Percentiles rank a stretch among this genome's conserved stretches.
These are phyloP conservation scores for Trametes pubescens DNA, from an alignment of 1,284 basidiomycete species.

Conservation along the genomic window DNA sequence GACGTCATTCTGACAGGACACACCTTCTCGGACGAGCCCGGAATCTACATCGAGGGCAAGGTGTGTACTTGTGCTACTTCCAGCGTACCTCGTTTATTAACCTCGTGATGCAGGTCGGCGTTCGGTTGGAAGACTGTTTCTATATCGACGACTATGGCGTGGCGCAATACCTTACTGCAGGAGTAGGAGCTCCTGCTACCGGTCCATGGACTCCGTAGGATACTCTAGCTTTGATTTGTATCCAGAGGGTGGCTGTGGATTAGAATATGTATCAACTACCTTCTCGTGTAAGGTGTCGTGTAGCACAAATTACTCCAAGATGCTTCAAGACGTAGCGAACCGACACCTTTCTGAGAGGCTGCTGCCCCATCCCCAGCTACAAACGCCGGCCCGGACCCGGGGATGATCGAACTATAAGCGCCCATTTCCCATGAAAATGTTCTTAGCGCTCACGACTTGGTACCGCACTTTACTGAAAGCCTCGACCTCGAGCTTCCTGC, in stretches of 20 bases:
- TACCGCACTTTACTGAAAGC: slow-evolving; percentile 14
- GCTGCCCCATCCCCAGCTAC: no score
- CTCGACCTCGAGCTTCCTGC: background rate
- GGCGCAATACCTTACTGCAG: slow-evolving; percentile 65
- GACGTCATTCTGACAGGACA: slow-evolving; percentile 69
- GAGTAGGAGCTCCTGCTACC: slow-evolving; percentile 64
- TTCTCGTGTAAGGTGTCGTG: no score
- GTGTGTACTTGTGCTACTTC: slow-evolving; percentile 47
- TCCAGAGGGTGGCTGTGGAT: no score
- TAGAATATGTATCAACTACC: background rate
- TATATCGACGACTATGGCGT: slow-evolving; percentile 65
- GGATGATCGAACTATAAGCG: background rate
- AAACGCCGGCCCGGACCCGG: background rate
- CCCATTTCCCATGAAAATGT: slow-evolving; percentile 11
- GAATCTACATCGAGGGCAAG: slow-evolving; percentile 81
- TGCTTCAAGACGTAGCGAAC: no score
- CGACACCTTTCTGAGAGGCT: no score
- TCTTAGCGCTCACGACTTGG: slow-evolving; percentile 8
- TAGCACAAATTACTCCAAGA: no score
- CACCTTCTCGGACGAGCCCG: slow-evolving; percentile 86
- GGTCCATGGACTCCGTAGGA: slow-evolving; percentile 59
- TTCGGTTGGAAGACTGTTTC: slow-evolving; percentile 86
- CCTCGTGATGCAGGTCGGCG: slow-evolving; percentile 59
- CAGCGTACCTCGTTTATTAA: background rate
- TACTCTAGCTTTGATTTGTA: no score